Evolutionary conservation across 176 grass and related monocot genomes (phyloP).

Genomic region (Melocanna baccifera): DNA sequence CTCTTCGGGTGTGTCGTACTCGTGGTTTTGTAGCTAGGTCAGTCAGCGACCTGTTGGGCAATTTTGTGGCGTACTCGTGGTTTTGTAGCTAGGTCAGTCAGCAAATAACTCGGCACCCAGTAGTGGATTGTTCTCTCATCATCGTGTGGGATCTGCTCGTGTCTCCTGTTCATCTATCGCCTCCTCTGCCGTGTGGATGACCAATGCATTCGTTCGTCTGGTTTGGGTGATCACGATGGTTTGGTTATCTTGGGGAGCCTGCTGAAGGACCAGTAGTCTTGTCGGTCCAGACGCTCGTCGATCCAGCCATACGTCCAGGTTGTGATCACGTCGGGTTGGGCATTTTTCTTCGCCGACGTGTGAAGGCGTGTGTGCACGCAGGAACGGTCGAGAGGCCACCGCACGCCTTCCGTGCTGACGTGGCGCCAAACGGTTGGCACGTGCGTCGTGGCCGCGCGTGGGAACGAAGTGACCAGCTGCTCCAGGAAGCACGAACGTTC

Average conservation of each 20-base stretch:
- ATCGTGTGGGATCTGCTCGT: neutral
- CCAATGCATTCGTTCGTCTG: neutral
- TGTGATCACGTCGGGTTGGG: no score
- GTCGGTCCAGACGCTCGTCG: neutral
- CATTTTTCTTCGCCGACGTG: no score
- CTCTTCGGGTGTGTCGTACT: neutral
- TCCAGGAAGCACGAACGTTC: no score
- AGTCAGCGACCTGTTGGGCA: neutral
- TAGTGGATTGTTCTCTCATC: neutral
- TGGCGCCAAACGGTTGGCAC: no score
- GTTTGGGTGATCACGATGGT: neutral
- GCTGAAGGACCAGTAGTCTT: neutral
- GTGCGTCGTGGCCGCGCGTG: no score
- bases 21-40: neutral
- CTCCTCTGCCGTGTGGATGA: neutral
- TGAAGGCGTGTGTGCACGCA: no score
- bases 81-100: neutral
- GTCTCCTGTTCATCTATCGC: neutral
- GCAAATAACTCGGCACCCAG: slow-evolving; percentile 17
- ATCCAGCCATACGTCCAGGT: no score
- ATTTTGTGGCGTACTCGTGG: neutral
- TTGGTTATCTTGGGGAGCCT: neutral
- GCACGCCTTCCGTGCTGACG: no score
- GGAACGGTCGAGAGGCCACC: no score
- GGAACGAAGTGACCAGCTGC: no score